Conservation (phyloP, 352 stramenopile genomes). For the Pythium brassicae region DNA sequence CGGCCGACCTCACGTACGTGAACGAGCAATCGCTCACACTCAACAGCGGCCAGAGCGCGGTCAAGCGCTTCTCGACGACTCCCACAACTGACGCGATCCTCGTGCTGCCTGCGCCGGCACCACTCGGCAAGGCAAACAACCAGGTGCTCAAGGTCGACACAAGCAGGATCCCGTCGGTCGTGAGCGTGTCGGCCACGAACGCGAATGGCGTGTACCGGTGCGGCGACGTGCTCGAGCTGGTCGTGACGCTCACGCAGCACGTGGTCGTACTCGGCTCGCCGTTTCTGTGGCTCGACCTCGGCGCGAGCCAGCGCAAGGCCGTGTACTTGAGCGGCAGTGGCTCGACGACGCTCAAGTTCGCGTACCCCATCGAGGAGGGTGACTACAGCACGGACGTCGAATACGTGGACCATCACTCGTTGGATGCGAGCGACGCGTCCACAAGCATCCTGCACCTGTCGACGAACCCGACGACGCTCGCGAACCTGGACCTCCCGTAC, state of each 20-base stretch:
- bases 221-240: conserved; percentile 56
- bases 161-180: conserved; percentile 35
- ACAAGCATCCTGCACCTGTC: conserved; percentile 50
- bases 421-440: conserved; percentile 53
- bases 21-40: conserved; percentile 55
- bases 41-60: conserved; percentile 70
- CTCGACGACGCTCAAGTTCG: conserved; percentile 47
- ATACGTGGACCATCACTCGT: conserved; percentile 80
- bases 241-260: conserved; percentile 64
- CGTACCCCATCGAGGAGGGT: conserved; percentile 60
- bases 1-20: conserved; percentile 52
- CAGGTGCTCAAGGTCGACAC: conserved; percentile 69
- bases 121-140: conserved; percentile 29
- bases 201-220: conserved; percentile 51
- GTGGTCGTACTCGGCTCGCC: conserved; percentile 59
- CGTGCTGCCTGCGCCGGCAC: conserved; percentile 39
- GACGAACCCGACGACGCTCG: conserved; percentile 62
- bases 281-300: conserved; percentile 70
- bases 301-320: conserved; percentile 36
- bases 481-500: conserved; percentile 64
- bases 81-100: conserved; percentile 66
- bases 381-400: conserved; percentile 76
- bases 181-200: conserved; percentile 47
- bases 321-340: conserved; percentile 54
- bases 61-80: conserved; percentile 80